Evolutionary conservation across 148 eudicot species (phyloP).

Genomic region (Vaccinium myrtillus): DNA sequence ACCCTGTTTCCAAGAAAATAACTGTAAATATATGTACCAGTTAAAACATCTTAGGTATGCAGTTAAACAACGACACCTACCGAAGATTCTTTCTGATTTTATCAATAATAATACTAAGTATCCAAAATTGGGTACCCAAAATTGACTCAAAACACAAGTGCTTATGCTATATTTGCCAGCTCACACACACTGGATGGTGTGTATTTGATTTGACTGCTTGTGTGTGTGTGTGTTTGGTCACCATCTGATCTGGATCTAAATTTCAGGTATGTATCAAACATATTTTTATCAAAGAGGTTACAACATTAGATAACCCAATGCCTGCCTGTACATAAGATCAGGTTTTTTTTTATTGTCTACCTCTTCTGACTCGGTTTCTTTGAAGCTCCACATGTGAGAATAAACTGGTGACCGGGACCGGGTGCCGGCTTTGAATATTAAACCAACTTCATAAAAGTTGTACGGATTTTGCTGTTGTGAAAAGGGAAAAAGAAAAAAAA

Average conservation of each 20-base stretch:
- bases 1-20: conserved; percentile 89
- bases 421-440: background rate
- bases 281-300: no score
- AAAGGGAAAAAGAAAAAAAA: background rate
- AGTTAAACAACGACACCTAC: background rate
- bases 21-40: conserved; percentile 14
- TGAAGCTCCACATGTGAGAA: background rate
- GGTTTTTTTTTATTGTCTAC: no score
- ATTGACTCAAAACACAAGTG: no score
- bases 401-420: background rate
- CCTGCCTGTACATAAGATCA: conserved; percentile 15
- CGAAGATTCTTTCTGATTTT: background rate
- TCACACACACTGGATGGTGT: no score
- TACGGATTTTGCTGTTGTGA: background rate
- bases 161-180: no score
- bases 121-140: no score
- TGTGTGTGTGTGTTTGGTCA: no score
- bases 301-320: background rate
- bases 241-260: no score
- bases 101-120: no score
- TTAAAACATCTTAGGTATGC: background rate
- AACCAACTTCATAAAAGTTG: background rate
- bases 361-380: background rate
- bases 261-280: no score
- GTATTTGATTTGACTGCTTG: no score